Conservation (phyloP, 2,329 filamentous ascomycete genomes). For the Neofusicoccum laricinum region DNA sequence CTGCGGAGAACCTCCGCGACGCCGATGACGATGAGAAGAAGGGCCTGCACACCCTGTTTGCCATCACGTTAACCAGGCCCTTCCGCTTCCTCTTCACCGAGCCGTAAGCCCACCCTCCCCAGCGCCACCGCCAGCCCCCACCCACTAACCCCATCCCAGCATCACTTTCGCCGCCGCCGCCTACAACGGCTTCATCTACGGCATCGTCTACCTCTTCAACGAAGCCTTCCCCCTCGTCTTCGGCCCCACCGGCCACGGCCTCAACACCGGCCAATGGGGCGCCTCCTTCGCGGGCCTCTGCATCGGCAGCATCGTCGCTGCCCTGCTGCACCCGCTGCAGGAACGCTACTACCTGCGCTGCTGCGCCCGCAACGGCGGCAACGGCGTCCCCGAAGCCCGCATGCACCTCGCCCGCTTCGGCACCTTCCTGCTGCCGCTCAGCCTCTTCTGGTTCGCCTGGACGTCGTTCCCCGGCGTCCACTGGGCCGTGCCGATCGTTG, state of each 20-base stretch:
- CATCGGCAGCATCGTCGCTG: conserved; percentile 23
- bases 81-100: conserved; percentile 22
- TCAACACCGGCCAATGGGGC: conserved; percentile 23
- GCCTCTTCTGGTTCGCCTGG: conserved; percentile 29
- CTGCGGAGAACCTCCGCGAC: conserved; percentile 5
- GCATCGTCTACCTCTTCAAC: conserved; percentile 22
- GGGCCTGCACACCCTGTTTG: conserved; percentile 18
- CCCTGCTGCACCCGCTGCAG: conserved; percentile 19
- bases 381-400: conserved; percentile 27
- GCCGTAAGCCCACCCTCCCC: background rate
- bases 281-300: conserved; percentile 24
- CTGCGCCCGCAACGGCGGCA: conserved; percentile 20
- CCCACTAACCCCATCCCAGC: background rate
- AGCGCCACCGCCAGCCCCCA: background rate
- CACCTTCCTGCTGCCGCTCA: conserved; percentile 22
- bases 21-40: conserved; percentile 14
- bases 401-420: conserved; percentile 21
- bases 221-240: conserved; percentile 22
- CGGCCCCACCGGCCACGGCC: conserved; percentile 17
- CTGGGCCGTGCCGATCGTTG: conserved; percentile 22
- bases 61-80: conserved; percentile 21
- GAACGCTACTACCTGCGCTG: conserved; percentile 23
- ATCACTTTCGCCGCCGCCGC: conserved; percentile 19
- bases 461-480: conserved; percentile 15
- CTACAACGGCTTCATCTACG: conserved; percentile 22